Conservation (phyloP, 1,139 yeast species). For the Candida frijolesensis region DNA sequence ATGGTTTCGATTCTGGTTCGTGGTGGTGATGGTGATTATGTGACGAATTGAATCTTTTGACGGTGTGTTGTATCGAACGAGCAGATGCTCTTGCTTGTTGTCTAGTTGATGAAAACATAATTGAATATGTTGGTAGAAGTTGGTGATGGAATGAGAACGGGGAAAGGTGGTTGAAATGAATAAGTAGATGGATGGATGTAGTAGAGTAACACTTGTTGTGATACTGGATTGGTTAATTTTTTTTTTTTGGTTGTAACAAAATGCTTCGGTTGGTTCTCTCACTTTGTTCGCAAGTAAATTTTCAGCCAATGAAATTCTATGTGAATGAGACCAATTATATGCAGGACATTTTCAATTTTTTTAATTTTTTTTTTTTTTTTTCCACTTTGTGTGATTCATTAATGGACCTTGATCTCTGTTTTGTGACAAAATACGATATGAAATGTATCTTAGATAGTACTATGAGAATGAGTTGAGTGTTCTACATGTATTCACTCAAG, state of each 20-base stretch:
- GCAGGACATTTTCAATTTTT: background rate
- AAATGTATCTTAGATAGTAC: too few species aligned
- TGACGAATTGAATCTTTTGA: conserved; percentile 37
- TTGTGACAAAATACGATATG: too few species aligned
- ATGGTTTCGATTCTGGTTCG: conserved; percentile 28
- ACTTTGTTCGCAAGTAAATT: background rate
- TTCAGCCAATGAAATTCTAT: conserved; percentile 7
- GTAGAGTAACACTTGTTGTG: background rate
- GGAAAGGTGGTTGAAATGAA: background rate
- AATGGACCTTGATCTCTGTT: too few species aligned
- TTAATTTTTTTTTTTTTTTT: background rate
- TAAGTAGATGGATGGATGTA: background rate
- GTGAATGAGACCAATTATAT: conserved; percentile 2
- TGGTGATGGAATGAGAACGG: background rate
- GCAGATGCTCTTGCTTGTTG: conserved; percentile 8
- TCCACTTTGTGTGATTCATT: too few species aligned
- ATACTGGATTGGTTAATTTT: background rate
- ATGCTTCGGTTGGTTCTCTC: background rate
- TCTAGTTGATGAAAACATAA: conserved; percentile 15
- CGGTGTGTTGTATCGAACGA: conserved; percentile 14
- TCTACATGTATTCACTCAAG: too few species aligned
- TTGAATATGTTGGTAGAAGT: background rate
- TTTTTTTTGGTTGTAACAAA: background rate
- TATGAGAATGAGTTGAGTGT: too few species aligned
- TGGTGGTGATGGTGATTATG: conserved; percentile 22